Conservation (phyloP, 1,284 basidiomycete species). For the Leccinum colubrinum region DNA sequence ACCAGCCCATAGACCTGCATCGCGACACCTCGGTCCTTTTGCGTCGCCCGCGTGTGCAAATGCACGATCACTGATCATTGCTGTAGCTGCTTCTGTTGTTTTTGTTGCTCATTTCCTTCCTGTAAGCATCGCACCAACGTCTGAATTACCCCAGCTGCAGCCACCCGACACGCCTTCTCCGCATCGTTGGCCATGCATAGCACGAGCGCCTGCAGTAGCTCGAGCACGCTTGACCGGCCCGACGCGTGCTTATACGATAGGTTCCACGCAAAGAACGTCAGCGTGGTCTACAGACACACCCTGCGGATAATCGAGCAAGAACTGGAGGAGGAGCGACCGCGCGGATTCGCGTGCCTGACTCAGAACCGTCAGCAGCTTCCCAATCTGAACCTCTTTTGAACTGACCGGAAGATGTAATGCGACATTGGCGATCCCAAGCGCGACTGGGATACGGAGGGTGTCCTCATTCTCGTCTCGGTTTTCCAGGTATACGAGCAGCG, state of each 20-base stretch:
- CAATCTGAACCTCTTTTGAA: slow-evolving; percentile 71
- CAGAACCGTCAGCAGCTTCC: slow-evolving; percentile 80
- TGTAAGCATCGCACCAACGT: slow-evolving; percentile 70
- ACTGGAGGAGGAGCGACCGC: slow-evolving; percentile 87
- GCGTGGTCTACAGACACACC: slow-evolving; percentile 89
- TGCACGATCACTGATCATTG: slow-evolving; percentile 54
- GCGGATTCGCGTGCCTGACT: slow-evolving; percentile 89
- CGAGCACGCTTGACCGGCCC: slow-evolving; percentile 90
- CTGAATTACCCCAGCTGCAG: slow-evolving; percentile 84
- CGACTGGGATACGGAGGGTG: slow-evolving; percentile 72
- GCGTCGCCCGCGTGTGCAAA: slow-evolving; percentile 79
- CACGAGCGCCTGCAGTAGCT: slow-evolving; percentile 84
- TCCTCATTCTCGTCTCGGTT: slow-evolving; percentile 57
- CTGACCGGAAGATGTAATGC: slow-evolving; percentile 79
- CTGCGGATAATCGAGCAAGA: slow-evolving; percentile 97
- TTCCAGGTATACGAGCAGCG: slow-evolving; percentile 76
- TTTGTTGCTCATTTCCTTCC: slow-evolving; percentile 51
- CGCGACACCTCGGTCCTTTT: slow-evolving; percentile 63
- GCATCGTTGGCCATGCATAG: slow-evolving; percentile 95
- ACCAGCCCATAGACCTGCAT: slow-evolving; percentile 82
- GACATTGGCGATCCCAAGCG: slow-evolving; percentile 86
- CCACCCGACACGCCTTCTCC: slow-evolving; percentile 84
- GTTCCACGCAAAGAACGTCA: slow-evolving; percentile 94
- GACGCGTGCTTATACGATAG: slow-evolving; percentile 90
- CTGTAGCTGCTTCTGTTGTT: slow-evolving; percentile 29